Evolutionary conservation across 805 yeast species (phyloP), one percentile per base, ranked within the genome.

Genomic region (Isabelozyma heimii): DNA sequence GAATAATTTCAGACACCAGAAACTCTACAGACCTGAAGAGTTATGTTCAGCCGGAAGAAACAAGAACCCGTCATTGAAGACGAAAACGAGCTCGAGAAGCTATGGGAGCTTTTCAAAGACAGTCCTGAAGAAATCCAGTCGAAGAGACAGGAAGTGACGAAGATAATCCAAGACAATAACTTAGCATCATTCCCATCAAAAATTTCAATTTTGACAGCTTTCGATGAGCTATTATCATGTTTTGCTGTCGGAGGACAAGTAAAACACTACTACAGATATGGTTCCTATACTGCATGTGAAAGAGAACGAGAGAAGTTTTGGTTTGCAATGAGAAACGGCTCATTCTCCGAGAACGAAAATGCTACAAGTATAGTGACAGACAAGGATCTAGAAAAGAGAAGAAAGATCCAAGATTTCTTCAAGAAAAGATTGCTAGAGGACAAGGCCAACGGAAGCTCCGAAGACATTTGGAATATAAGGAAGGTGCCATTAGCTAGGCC

Each of bases 201-300:
- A 24, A 55, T 73, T 43, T 63, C 73, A 12, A 57, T 73, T 6
- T 74, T 85, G 47, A 89, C 92, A 41, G 94, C 94, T 1, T 85
- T 91, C 66, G 96, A 91, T 65, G 96, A 90, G 60, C 73, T 91
- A 17, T 77, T 91, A 42, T 84, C 82, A 43, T 92, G 98, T 64
- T 90, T 88, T 69, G 88, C 97, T 0, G 62, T 91, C 2, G 97
- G 97, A 3, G 97, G 97, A 0, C 97, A 91, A 62, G 70, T 89
- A 16, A 80, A 95, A 51, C 80, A 87, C 66, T 87, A 87, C 59
- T 92, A 91, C 63, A 73, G 97, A 47, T 87, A 83, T 61, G 97
- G 97, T 2, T 82, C 84, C 40, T 77, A 89, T 58, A 83, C 84
- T 45, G 72, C 81, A 51, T 92, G 98, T 66, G 77, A 76, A 41